phyloP scores from a whole-genome alignment of 208 protist genomes.

The Wallacemonas sp. region DNA sequence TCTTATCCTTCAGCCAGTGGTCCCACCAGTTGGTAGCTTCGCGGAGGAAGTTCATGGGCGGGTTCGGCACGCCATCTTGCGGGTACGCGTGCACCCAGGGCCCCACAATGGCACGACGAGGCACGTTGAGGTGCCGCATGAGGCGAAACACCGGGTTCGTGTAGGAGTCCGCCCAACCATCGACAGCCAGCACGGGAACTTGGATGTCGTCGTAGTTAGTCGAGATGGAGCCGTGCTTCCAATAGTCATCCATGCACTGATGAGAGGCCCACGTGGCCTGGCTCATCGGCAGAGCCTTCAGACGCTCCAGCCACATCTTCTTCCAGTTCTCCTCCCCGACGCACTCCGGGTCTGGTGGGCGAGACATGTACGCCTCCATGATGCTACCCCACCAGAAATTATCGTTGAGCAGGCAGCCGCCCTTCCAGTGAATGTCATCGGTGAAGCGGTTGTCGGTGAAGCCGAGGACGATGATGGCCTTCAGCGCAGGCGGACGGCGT shows the following conservation, averaged over 20 bases:
- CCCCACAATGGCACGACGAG: conserved; percentile 54
- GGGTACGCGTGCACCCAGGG: conserved; percentile 72
- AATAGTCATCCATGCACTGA: conserved; percentile 59
- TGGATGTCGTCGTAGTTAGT: conserved; percentile 57
- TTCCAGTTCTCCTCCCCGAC: conserved; percentile 46
- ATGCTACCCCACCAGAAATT: conserved; percentile 77
- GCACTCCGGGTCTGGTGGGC: conserved; percentile 38
- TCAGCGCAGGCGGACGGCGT: conserved; percentile 45
- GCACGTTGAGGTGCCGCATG: conserved; percentile 42
- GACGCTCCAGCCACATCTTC: conserved; percentile 47
- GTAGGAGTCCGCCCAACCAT: conserved; percentile 68
- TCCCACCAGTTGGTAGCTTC: conserved; percentile 61
- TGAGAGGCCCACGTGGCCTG: conserved; percentile 48
- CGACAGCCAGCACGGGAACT: conserved; percentile 48
- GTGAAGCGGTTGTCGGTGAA: conserved; percentile 72
- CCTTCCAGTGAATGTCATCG: conserved; percentile 74
- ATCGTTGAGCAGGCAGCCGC: conserved; percentile 66
- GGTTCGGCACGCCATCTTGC: conserved; percentile 51
- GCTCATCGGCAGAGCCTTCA: conserved; percentile 54
- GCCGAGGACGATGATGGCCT: conserved; percentile 63
- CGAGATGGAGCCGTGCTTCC: conserved; percentile 59
- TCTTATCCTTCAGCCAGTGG: conserved; percentile 39
- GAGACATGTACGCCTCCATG: conserved; percentile 59
- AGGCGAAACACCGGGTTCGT: conserved; percentile 59
- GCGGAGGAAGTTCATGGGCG: conserved; percentile 62